Conservation (phyloP, 805 yeast genomes). For the Henningerozyma blattae region DNA sequence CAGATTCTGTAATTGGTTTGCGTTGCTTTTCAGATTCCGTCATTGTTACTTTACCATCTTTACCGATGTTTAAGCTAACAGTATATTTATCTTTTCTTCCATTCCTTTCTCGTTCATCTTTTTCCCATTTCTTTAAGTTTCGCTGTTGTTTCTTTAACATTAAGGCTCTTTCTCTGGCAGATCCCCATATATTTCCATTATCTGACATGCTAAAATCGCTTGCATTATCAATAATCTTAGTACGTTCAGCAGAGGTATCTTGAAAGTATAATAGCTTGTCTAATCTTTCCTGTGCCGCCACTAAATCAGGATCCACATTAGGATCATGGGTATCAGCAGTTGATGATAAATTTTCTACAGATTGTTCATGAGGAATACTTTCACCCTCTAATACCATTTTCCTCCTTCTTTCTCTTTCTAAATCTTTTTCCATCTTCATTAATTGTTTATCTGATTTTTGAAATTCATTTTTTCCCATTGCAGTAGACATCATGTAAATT, state of each 20-base stretch:
- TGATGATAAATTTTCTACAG: slow-evolving; percentile 24
- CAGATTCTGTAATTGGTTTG: slow-evolving; percentile 9
- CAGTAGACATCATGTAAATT: slow-evolving; percentile 40
- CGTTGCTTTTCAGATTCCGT: slow-evolving; percentile 32
- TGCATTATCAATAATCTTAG: slow-evolving; percentile 85
- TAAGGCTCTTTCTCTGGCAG: slow-evolving; percentile 74
- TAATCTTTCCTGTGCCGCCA: slow-evolving; percentile 60
- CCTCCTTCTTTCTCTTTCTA: slow-evolving; percentile 25
- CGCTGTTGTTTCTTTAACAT: slow-evolving; percentile 80
- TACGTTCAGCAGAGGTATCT: slow-evolving; percentile 77
- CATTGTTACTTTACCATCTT: slow-evolving; percentile 68
- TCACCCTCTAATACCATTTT: slow-evolving; percentile 20
- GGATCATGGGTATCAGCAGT: slow-evolving; percentile 28
- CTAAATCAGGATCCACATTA: slow-evolving; percentile 40
- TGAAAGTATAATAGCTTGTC: slow-evolving; percentile 71
- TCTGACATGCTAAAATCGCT: slow-evolving; percentile 56
- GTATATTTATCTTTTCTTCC: slow-evolving; percentile 65
- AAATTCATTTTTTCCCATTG: slow-evolving; percentile 55
- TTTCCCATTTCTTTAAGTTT: slow-evolving; percentile 51
- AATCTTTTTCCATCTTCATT: slow-evolving; percentile 42
- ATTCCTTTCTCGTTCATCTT: slow-evolving; percentile 39
- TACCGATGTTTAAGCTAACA: slow-evolving; percentile 60
- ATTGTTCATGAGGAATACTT: slow-evolving; percentile 24
- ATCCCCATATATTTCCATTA: slow-evolving; percentile 63
- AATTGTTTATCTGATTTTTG: slow-evolving; percentile 56